Base-by-base conservation (phyloP, 73 alveolate genomes). In the Tetrahymena malaccensis region DNA sequence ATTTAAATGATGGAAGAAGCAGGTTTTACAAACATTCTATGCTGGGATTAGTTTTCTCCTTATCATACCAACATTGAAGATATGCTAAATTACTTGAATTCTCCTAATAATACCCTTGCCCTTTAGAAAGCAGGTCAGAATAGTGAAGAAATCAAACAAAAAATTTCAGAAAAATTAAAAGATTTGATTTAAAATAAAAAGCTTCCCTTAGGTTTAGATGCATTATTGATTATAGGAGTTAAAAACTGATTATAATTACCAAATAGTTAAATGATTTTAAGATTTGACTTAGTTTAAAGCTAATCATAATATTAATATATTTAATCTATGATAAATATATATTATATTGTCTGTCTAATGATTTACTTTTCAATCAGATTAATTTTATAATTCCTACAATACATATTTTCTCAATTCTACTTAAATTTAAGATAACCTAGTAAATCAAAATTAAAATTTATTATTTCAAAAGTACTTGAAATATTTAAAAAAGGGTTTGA, bases 1-100 rank as follows among this genome's bases (percentile, higher is more conserved):
- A 94, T 70, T 22, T 31, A 43, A 35, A 37, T 94, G 93, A 37
- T 70, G 70, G 93, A 94, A 57, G 85, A 43, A 25, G 96, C 96
- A 34, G 96, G 96, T 40, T 94, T 94, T 35, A 70, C 43, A 21
- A 57, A 27, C 17, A 94, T 94, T 8, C 0, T 70, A 27, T 70
- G 89, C 12, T 70, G 89, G 89, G 31, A 70, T 70, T n/a, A 70
- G 19, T 70, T 70, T 11, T 70, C 89, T n/a, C 89, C 89, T 70
- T 70, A 70, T 70, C 35, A n/a, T 70, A 70, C 19, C 31, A 11
- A 50, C 10, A 31, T 3, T 0, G 89, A 25, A 70, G 89, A 70
- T 22, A 70, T 70, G 34, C 17, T 70, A 7, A 70, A 70, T 31
- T 70, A 27, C 3, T 70, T 70, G 12, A 11, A 70, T 31, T 70